These are phyloP conservation scores for Zizania latifolia DNA, from an alignment of 176 grass and related monocot genomes.

Conservation along the genomic window DNA sequence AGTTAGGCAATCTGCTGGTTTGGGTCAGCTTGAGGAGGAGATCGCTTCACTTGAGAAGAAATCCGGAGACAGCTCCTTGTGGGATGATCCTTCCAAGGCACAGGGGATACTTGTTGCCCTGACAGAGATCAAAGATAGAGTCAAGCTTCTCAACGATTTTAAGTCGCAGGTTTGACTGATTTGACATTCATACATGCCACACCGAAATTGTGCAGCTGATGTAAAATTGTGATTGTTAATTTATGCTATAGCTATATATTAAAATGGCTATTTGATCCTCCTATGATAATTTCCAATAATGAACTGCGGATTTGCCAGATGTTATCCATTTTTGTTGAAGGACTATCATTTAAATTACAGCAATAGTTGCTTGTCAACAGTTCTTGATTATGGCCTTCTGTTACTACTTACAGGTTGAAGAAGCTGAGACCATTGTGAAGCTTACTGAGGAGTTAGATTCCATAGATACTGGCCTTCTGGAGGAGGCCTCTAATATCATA, in stretches of 20 bases:
- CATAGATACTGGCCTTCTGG: slow-evolving; percentile 69
- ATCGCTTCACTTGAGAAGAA: slow-evolving; percentile 61
- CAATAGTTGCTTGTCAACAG: neutral
- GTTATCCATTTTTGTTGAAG: neutral
- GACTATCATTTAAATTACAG: neutral
- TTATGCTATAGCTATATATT: neutral
- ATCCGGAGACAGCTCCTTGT: slow-evolving; percentile 64
- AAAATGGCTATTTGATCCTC: neutral
- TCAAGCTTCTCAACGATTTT: slow-evolving; percentile 76
- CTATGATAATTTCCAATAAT: neutral
- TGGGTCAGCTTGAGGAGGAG: slow-evolving; percentile 63
- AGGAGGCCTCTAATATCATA: slow-evolving; percentile 85
- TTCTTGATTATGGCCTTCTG: neutral
- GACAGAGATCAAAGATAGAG: slow-evolving; percentile 83
- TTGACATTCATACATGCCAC: neutral
- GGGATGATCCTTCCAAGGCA: slow-evolving; percentile 91
- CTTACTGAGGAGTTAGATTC: slow-evolving; percentile 88
- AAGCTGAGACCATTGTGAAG: slow-evolving; percentile 81
- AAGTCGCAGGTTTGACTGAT: slow-evolving; percentile 54
- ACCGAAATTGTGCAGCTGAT: neutral
- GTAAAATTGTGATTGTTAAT: neutral
- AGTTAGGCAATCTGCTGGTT: slow-evolving; percentile 57
- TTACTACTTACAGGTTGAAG: slow-evolving; percentile 66
- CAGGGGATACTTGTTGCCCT: slow-evolving; percentile 83
- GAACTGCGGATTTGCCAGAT: neutral